Percentiles rank a stretch among this genome's conserved stretches.
Conservation (phyloP, 345 rosid species). For the Theobroma cacao region DNA sequence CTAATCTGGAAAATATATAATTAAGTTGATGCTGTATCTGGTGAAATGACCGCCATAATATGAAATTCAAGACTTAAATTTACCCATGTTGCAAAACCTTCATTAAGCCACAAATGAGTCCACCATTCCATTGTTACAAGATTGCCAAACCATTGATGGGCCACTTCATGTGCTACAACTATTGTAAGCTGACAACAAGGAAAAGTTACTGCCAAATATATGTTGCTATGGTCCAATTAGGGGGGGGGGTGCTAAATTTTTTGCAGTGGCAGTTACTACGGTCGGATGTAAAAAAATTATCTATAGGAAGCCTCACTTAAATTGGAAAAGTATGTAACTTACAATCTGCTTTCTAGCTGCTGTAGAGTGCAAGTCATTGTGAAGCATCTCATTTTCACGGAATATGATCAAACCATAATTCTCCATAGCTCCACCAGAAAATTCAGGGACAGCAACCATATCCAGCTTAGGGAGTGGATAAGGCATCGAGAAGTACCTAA, state of each 20-base stretch:
- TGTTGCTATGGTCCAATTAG: background rate
- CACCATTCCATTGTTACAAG: conserved; percentile 99
- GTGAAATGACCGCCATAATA: background rate
- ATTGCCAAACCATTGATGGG: conserved; percentile 99
- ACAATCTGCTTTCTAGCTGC: conserved; percentile 79
- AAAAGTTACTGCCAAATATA: conserved; percentile 6
- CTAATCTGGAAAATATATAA: conserved; percentile 63
- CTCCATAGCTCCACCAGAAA: conserved; percentile 99
- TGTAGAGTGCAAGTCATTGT: conserved; percentile 87
- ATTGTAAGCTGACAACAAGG: conserved; percentile 66
- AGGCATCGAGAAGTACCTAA: conserved; percentile 83
- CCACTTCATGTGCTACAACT: conserved; percentile 96
- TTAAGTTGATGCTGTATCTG: conserved; percentile 1
- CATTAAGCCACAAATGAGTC: conserved; percentile 98
- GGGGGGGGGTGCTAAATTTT: background rate
- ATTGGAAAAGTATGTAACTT: background rate
- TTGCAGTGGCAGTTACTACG: background rate
- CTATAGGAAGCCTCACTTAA: background rate
- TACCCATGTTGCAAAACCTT: conserved; percentile 99
- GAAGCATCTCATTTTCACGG: conserved; percentile 86
- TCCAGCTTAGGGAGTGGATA: conserved; percentile 90
- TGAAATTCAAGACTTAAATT: conserved; percentile 13
- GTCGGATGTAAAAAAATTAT: background rate
- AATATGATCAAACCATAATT: conserved; percentile 93
- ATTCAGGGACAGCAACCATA: conserved; percentile 96